Percentiles rank a stretch among this genome's conserved stretches.
Evolutionary conservation across 164 flowering plant species (phyloP).

Genomic region (Chloranthus sessilifolius): DNA sequence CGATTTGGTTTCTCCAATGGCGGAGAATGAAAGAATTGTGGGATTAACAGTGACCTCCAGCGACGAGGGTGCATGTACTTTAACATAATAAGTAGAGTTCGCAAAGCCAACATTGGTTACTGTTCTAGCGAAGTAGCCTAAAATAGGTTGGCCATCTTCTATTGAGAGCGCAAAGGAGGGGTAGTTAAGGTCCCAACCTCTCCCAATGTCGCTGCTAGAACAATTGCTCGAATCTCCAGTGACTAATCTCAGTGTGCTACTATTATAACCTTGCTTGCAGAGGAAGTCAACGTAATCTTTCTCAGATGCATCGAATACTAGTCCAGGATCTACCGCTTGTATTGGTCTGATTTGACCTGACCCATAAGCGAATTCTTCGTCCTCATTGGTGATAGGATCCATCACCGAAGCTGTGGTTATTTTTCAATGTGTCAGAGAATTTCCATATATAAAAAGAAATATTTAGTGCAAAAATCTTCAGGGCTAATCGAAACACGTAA

Average conservation of each 20-base stretch:
- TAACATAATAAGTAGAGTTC: constrained; percentile 42
- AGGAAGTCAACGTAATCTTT: constrained; percentile 56
- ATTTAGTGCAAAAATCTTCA: too few species aligned
- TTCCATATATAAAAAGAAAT: too few species aligned
- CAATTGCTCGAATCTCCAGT: constrained; percentile 44
- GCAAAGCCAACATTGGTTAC: constrained; percentile 80
- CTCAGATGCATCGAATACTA: constrained; percentile 59
- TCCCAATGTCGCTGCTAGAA: constrained; percentile 32
- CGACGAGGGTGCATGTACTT: constrained; percentile 42
- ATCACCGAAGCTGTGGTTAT: constrained; percentile 54
- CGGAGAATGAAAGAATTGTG: constrained; percentile 35
- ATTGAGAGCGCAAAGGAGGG: constrained; percentile 61
- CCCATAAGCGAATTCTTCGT: constrained; percentile 70
- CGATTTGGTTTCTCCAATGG: constrained; percentile 25
- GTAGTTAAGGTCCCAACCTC: constrained; percentile 53
- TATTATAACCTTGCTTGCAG: constrained; percentile 54
- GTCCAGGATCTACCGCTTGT: constrained; percentile 55
- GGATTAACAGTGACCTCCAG: constrained; percentile 55
- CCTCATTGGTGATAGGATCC: constrained; percentile 37
- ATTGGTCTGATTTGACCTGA: constrained; percentile 70
- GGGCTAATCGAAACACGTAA: neutral
- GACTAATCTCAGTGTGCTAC: constrained; percentile 22
- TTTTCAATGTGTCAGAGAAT: too few species aligned
- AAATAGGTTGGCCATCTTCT: constrained; percentile 17
- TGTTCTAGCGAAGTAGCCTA: constrained; percentile 36